Percentiles rank a stretch among this genome's conserved stretches.
phyloP scores from a whole-genome alignment of 768 basidiomycete genomes.

The Cubamyces sp. region DNA sequence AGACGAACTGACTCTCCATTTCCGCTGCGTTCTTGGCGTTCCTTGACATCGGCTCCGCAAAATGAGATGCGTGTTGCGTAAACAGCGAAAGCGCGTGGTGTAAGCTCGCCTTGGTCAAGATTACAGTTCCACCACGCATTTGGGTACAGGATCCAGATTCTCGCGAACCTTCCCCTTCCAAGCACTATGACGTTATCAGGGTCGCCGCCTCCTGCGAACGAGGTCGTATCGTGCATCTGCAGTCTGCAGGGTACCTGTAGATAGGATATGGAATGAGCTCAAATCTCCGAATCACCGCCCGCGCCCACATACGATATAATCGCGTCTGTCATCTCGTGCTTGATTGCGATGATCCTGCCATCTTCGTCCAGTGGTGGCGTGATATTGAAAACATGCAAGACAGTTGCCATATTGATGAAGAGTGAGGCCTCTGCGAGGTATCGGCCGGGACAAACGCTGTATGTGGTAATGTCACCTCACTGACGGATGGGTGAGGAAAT shows the following conservation, averaged over 20 bases:
- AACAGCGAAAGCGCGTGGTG: not conserved
- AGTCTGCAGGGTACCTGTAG: not conserved
- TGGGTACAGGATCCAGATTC: too few species aligned
- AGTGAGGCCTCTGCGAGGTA: not conserved
- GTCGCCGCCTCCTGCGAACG: not conserved
- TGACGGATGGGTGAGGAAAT: too few species aligned
- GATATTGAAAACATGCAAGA: constrained; percentile 17
- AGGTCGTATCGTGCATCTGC: not conserved
- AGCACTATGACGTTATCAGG: not conserved
- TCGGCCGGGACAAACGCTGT: constrained; percentile 14
- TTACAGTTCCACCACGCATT: too few species aligned
- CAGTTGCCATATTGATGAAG: constrained; percentile 3
- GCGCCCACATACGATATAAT: constrained; percentile 3
- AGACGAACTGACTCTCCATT: not conserved
- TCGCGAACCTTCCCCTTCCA: not conserved
- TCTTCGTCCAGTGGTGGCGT: constrained; percentile 2
- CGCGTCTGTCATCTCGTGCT: constrained; percentile 4
- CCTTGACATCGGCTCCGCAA: constrained; percentile 2
- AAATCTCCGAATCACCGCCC: too few species aligned
- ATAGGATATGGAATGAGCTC: too few species aligned
- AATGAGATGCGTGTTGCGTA: not conserved
- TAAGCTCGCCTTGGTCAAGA: too few species aligned
- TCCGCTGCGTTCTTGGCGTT: not conserved
- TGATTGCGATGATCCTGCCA: constrained; percentile 5
- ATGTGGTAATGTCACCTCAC: too few species aligned